Evolutionary conservation across 257 asterid species (phyloP).

Genomic region (Lavandula angustifolia): DNA sequence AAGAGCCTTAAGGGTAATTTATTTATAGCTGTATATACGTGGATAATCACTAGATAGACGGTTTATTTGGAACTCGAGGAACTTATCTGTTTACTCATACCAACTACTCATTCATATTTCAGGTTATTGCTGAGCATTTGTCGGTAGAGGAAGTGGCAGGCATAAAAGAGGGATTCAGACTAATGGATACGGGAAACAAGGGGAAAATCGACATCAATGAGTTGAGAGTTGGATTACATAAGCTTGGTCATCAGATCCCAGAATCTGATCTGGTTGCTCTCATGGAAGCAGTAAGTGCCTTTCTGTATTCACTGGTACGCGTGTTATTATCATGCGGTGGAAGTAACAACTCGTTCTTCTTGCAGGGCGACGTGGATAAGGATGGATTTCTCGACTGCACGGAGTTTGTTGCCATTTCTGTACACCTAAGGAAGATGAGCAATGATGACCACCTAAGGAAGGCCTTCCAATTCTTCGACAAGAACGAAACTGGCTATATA

Average conservation of each 20-base stretch:
- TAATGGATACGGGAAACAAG: slow-evolving; percentile 59
- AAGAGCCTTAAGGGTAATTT: slow-evolving; percentile 52
- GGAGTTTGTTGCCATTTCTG: slow-evolving; percentile 66
- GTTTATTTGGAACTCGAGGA: not conserved
- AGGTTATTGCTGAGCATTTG: slow-evolving; percentile 69
- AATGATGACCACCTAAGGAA: slow-evolving; percentile 61
- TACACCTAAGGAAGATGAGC: slow-evolving; percentile 64
- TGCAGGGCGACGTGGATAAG: slow-evolving; percentile 64
- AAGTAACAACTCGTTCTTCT: slow-evolving; percentile 9
- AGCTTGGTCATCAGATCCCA: slow-evolving; percentile 69
- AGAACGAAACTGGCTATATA: slow-evolving; percentile 55
- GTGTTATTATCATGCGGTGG: not conserved
- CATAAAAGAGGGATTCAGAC: slow-evolving; percentile 54
- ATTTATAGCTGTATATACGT: not conserved
- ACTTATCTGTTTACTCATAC: slow-evolving; percentile 6
- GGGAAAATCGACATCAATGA: slow-evolving; percentile 63
- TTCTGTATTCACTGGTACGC: not conserved
- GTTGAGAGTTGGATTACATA: slow-evolving; percentile 56
- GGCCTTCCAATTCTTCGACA: slow-evolving; percentile 65
- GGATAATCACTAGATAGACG: too few species aligned
- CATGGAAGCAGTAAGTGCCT: slow-evolving; percentile 66
- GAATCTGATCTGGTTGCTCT: slow-evolving; percentile 56
- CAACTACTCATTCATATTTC: slow-evolving; percentile 22
- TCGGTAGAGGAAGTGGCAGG: slow-evolving; percentile 68
- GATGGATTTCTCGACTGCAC: slow-evolving; percentile 62